These are phyloP conservation scores for Kurtzmaniella natalensis DNA, from an alignment of 1,139 yeast genomes.

Conservation along the genomic window DNA sequence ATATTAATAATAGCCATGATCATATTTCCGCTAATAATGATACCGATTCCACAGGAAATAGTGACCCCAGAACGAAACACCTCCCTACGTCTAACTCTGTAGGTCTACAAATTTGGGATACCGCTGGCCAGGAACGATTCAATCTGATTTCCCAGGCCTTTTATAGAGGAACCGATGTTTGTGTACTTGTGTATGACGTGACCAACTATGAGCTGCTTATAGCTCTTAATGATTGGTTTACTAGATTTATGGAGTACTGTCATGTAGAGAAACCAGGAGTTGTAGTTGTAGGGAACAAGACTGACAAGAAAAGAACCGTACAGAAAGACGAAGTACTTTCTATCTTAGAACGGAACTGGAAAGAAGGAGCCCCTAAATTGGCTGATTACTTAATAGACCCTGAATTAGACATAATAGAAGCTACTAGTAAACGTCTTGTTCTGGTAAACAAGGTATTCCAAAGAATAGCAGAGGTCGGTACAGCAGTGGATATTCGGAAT, in stretches of 20 bases:
- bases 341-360: slow-evolving; percentile 27
- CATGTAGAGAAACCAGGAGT: slow-evolving; percentile 48
- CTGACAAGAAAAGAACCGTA: slow-evolving; percentile 41
- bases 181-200: slow-evolving; percentile 52
- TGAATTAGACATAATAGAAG: slow-evolving; percentile 40
- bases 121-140: slow-evolving; percentile 65
- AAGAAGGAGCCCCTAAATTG: slow-evolving; percentile 12
- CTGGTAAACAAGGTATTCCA: slow-evolving; percentile 37
- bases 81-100: slow-evolving; percentile 16
- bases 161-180: slow-evolving; percentile 59
- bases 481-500: neutral
- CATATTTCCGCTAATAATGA: too few relatives aligned
- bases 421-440: slow-evolving; percentile 36
- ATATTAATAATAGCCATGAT: too few relatives aligned
- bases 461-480: slow-evolving; percentile 32
- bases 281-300: slow-evolving; percentile 53
- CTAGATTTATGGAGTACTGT: slow-evolving; percentile 47
- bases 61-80: too few relatives aligned
- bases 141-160: slow-evolving; percentile 57
- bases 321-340: slow-evolving; percentile 39
- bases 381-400: slow-evolving; percentile 37
- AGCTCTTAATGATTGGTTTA: slow-evolving; percentile 48
- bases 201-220: slow-evolving; percentile 53
- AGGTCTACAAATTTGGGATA: slow-evolving; percentile 58
- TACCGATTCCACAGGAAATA: too few relatives aligned